A percentile compares a stretch with the other conserved stretches of the same genome.
Conservation (phyloP, 495 filamentous ascomycete species). For the Penicillium cosmopolitanum region DNA sequence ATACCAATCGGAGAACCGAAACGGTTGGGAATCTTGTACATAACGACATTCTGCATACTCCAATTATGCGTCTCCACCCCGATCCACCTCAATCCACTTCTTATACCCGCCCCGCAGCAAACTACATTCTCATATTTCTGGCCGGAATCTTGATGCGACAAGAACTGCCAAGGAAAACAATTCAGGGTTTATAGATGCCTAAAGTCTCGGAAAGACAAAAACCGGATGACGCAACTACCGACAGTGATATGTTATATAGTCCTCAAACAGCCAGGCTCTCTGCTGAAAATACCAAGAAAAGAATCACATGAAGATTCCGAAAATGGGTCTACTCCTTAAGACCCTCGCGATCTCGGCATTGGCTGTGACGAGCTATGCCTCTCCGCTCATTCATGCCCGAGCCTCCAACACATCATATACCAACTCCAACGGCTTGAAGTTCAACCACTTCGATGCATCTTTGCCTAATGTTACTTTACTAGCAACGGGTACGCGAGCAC, state of each 20-base stretch:
- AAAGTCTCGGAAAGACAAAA: not conserved
- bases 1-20: not conserved
- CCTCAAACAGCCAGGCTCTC: too few relatives aligned
- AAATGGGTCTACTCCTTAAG: conserved; percentile 25
- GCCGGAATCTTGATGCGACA: not conserved
- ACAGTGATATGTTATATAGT: too few relatives aligned
- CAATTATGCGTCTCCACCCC: not conserved
- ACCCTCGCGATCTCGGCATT: conserved; percentile 26
- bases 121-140: not conserved
- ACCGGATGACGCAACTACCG: not conserved
- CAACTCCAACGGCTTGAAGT: conserved; percentile 39
- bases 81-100: not conserved
- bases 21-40: not conserved
- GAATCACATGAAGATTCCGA: not conserved
- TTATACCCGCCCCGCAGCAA: not conserved
- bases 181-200: conserved; percentile 38
- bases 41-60: conserved; percentile 1
- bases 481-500: conserved; percentile 38
- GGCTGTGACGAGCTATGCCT: conserved; percentile 29
- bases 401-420: conserved; percentile 30
- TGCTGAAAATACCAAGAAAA: not conserved
- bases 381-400: conserved; percentile 31
- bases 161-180: not conserved
- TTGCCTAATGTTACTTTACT: conserved; percentile 56
- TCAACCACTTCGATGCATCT: conserved; percentile 45